Conservation (phyloP, 257 asterid species). For the Plectranthus barbatus region DNA sequence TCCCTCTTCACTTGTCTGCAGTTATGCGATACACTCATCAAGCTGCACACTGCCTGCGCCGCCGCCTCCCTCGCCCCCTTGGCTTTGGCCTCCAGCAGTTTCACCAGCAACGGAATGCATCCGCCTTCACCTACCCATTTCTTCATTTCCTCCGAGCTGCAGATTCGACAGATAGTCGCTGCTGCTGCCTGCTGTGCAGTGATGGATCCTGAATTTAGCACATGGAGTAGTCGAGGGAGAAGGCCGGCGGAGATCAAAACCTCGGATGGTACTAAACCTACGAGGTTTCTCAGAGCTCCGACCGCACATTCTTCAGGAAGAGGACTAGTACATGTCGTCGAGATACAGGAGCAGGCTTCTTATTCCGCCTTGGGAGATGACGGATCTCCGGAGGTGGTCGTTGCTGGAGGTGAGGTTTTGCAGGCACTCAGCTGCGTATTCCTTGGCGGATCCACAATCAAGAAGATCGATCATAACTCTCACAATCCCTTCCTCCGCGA, state of each 20-base stretch:
- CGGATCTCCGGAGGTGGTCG: conserved; percentile 42
- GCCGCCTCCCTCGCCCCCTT: conserved; percentile 56
- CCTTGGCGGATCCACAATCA: conserved; percentile 57
- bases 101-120: conserved; percentile 57
- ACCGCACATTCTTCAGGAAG: conserved; percentile 83
- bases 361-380: conserved; percentile 62
- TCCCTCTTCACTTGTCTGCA: conserved; percentile 52
- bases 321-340: conserved; percentile 73
- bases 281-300: conserved; percentile 61
- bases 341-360: conserved; percentile 49
- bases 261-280: conserved; percentile 36
- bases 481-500: conserved; percentile 68
- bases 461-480: conserved; percentile 59
- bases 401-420: conserved; percentile 59
- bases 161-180: conserved; percentile 54
- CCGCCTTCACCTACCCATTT: conserved; percentile 56
- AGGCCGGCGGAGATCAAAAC: conserved; percentile 38
- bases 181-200: conserved; percentile 77
- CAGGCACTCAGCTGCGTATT: conserved; percentile 83
- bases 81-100: conserved; percentile 64
- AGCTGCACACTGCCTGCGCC: conserved; percentile 59
- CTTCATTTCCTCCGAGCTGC: conserved; percentile 45
- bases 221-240: conserved; percentile 62
- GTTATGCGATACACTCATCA: conserved; percentile 51
- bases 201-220: conserved; percentile 54